Base-by-base conservation (phyloP, 1,284 basidiomycete genomes). In the Ceratobasidium sp. region DNA sequence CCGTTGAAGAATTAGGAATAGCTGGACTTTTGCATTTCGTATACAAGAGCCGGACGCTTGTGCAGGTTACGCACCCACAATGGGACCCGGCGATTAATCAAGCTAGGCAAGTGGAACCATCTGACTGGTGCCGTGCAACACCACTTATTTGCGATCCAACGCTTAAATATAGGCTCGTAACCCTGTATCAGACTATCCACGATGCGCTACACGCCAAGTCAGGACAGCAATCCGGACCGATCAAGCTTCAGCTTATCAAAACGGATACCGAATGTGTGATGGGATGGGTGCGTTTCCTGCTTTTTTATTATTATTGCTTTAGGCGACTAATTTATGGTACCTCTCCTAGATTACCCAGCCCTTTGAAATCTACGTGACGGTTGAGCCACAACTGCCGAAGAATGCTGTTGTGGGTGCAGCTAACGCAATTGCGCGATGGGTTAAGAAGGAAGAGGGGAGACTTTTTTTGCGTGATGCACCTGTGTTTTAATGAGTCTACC, bases 11-110 rank as follows among this genome's bases (percentile, higher is more conserved):
- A 59, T 86, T 99, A 0, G 91, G 91, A 3, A 92, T 97, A 74
- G 94, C 96, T 0, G 96, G 96, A 0, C 85, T 99, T 38, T 90
- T 94, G 40, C 97, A 99, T 84, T 99, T 99, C 83, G 86, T 98
- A 70, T 99, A 98, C 87, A 98, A 98, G 85, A 95, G 94, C 23
- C 89, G 95, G 23, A 86, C 90, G 20, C 90, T 95, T 81, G 95
- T 98, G 23, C 97, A 99, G 83, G 88, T 97, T 46, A 98, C 96
- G 0, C 87, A 89, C 80, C 96, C 97, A 0, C 84, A 85, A 20
- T 96, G 93, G 84, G 95, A 96, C 81, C 93, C 93, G 42, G 93
- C 94, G 23, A 67, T 46, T 69, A 12, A 59, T 17, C 64, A 68
- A 59, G 46, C 54, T 13, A 73, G 69, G 50, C 50, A 33, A 42